Base-by-base conservation (phyloP, 1,139 yeast genomes). In the Nakaseomyces bracarensis region DNA sequence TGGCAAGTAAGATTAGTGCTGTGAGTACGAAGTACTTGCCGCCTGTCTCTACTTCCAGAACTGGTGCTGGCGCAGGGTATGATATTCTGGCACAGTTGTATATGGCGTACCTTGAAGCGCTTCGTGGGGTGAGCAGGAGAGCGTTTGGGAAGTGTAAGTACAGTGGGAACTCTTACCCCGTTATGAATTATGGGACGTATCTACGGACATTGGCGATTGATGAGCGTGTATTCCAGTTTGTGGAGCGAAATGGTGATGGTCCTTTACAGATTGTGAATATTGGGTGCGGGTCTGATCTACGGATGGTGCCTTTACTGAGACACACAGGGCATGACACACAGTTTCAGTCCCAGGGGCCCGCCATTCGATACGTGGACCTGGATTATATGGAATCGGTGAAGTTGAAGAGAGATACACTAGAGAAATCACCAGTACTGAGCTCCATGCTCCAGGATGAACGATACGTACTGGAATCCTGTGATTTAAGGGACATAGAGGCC, bases 211-310 rank as follows among this genome's bases (percentile, higher is more conserved):
- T 57, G 13, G 70, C 81, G 16, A 76, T 91, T 23, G 82, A 84
- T 53, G 39, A 54, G 13, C 63, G 82, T 1, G 62, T 85, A 1
- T 65, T 69, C 1, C 55, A 61, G 27, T 85, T 83, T 51, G 48
- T 83, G 3, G 47, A 49, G 1, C 57, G 59, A 20, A 18, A 40
- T 7, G 11, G 30, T 9, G 14, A 13, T 13, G 26, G 48, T 2
- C 36, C 44, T 4, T 65, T 75, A 38, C 95, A 87, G 57, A 74
- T 91, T 9, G 64, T 91, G 0, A 86, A 93, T 3, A 63, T 91
- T 18, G 98, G 98, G 0, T 85, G 96, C n/a, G 98, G 98, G 1
- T 83, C 94, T n/a, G 98, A 91, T 61, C 79, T 96, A 1, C 64
- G 97, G 46, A 52, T 44, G 50, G 25, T 61, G 13, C 53, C 49